phyloP scores from a whole-genome alignment of 257 asterid species.

The Paraleonurus japonicus region DNA sequence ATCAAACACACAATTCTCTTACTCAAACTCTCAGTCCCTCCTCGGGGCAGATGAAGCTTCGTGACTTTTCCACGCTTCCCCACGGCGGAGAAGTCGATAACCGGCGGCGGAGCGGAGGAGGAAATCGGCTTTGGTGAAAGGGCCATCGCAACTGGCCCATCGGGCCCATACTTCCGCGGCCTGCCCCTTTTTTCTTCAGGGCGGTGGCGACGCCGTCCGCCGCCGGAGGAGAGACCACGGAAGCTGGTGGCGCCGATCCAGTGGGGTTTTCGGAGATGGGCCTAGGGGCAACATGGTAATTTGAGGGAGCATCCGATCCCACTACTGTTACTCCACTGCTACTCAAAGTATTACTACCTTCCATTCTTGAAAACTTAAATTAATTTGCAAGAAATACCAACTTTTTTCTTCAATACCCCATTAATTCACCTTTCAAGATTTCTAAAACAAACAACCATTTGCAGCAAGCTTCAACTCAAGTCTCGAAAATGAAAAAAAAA shows the following conservation, averaged over 20 bases:
- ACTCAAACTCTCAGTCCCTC: constrained; percentile 55
- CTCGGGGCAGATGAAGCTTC: constrained; percentile 45
- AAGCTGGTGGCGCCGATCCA: constrained; percentile 33
- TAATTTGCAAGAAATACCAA: too few relatives aligned
- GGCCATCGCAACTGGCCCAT: constrained; percentile 58
- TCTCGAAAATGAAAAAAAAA: constrained; percentile 19
- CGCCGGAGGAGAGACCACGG: constrained; percentile 35
- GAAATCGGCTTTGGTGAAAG: constrained; percentile 91
- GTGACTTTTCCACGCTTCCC: constrained; percentile 62
- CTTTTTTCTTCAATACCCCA: constrained; percentile 39
- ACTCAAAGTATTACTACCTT: constrained; percentile 50
- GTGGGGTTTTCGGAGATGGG: constrained; percentile 48
- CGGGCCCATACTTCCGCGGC: constrained; percentile 85
- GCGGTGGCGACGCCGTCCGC: constrained; percentile 14
- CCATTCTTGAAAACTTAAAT: constrained; percentile 45
- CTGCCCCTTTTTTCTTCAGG: constrained; percentile 86
- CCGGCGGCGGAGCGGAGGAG: constrained; percentile 79
- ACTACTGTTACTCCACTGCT: constrained; percentile 77
- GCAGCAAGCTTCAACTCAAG: constrained; percentile 24
- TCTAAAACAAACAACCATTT: constrained; percentile 28
- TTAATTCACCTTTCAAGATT: constrained; percentile 24
- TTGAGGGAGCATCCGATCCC: constrained; percentile 95
- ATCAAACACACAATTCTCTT: constrained; percentile 20
- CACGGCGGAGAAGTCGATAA: constrained; percentile 80
- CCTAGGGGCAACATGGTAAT: constrained; percentile 82